Evolutionary conservation across 176 grass and related monocot species (phyloP).

Genomic region (Typha latifolia): DNA sequence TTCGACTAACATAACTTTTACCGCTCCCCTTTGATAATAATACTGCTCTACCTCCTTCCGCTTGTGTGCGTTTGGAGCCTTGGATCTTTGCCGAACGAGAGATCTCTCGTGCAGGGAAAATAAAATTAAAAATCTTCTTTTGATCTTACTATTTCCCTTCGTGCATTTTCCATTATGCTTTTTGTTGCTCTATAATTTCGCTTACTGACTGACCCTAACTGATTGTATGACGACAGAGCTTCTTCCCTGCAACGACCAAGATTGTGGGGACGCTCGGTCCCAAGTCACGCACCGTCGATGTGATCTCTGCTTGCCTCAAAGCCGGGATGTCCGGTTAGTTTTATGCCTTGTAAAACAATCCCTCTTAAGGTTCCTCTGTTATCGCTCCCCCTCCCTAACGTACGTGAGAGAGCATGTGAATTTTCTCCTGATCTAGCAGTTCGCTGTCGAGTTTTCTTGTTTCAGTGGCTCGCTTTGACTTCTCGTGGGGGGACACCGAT

Average conservation of each 20-base stretch:
- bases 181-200: too few species aligned
- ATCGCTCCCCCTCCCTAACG: not conserved
- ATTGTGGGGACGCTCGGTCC: slow-evolving; percentile 95
- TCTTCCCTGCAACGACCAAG: slow-evolving; percentile 99
- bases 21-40: too few species aligned
- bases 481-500: slow-evolving; percentile 77
- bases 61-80: too few species aligned
- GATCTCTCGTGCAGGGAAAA: too few species aligned
- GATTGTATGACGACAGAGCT: slow-evolving; percentile 39
- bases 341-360: not conserved
- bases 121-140: too few species aligned
- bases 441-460: slow-evolving; percentile 9
- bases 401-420: not conserved
- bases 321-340: slow-evolving; percentile 87
- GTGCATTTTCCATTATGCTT: not conserved
- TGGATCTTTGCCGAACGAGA: too few species aligned
- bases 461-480: slow-evolving; percentile 91
- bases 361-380: not conserved
- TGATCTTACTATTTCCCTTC: not conserved
- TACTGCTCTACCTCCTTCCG: too few species aligned
- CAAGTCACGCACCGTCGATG: slow-evolving; percentile 84
- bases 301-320: slow-evolving; percentile 93
- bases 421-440: not conserved
- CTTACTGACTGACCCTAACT: not conserved
- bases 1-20: too few species aligned